Evolutionary conservation across 1,139 yeast species (phyloP).

Genomic region (Sugiyamaella pinicola): DNA sequence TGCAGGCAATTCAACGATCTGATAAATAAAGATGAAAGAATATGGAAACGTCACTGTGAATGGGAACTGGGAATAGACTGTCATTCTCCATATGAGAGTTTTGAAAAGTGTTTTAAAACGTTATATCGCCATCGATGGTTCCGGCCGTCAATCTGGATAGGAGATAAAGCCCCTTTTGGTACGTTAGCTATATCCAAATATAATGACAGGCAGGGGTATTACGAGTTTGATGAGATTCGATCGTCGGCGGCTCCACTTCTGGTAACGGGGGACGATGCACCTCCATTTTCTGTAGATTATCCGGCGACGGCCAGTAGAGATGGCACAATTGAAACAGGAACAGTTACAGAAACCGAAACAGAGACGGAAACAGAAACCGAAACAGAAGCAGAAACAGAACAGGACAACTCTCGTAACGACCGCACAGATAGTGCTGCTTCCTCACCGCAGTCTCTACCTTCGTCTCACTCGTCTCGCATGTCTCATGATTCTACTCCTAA

Average conservation of each 20-base stretch:
- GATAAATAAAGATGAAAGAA: slow-evolving; percentile 25
- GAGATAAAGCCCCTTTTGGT: slow-evolving; percentile 37
- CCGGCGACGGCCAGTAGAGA: no score
- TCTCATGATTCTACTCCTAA: neutral
- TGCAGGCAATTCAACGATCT: slow-evolving; percentile 27
- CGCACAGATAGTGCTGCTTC: neutral
- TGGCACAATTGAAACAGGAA: neutral
- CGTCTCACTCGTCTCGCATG: neutral
- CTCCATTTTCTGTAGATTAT: neutral
- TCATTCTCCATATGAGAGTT: slow-evolving; percentile 28
- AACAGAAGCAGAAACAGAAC: neutral
- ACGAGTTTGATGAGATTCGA: slow-evolving; percentile 27
- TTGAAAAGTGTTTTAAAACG: slow-evolving; percentile 26
- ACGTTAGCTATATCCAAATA: slow-evolving; percentile 34
- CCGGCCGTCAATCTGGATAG: slow-evolving; percentile 37
- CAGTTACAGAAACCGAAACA: neutral
- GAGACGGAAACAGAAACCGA: neutral
- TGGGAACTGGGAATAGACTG: slow-evolving; percentile 18
- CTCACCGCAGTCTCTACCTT: neutral
- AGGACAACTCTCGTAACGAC: no score
- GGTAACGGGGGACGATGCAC: neutral
- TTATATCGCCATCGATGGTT: slow-evolving; percentile 36
- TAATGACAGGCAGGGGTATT: slow-evolving; percentile 28
- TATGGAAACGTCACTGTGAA: slow-evolving; percentile 31
- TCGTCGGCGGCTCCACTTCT: neutral